Base-by-base conservation (phyloP, 768 basidiomycete genomes). In the Amanita inopinata region DNA sequence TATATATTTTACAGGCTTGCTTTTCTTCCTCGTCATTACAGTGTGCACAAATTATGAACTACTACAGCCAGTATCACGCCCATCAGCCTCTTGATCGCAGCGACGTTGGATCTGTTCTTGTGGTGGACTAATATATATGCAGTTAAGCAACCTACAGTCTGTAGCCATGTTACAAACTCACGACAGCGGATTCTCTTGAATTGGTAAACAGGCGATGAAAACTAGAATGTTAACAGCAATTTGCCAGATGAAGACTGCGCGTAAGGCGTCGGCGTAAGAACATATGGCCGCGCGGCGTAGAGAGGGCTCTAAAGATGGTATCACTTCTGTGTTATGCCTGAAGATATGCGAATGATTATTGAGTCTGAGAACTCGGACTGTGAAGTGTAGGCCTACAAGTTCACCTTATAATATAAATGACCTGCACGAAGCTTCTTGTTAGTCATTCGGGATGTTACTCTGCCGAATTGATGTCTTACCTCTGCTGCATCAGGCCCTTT, bases 161-260 rank as follows among this genome's bases (percentile, higher is more conserved):
- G 25, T 18, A 47, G 27, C 23, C 12, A 19, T 24, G n/a, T 5
- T 22, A 5, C 3, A 15, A 18, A 55, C 67, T 59, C 53, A 74
- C 72, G 83, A 78, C 55, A 84, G 57, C 23, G 68, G 62, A 55
- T 77, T 80, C 56, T 86, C 86, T 62, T 85, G 74, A 38, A 92
- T 85, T 5, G 83, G 81, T 49, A 88, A 53, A 56, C 76, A 80
- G 33, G 74, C 69, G 46, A 90, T 61, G 56, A 89, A 74, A 30
- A 73, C 71, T 46, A 86, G 55, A 54, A 86, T 49, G 49, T 80
- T 81, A 49, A 83, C 63, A 22, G 70, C 80, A 40, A 72, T 67
- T 55, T 90, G 88, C 54, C 78, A 80, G 46, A 88, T 77, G 67
- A 92, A 93, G 46, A 89, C 86, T 50, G 77, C 77, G 54, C 74